Conservation (phyloP, 176 grass and related monocot genomes). For the Triticum timopheevii region DNA sequence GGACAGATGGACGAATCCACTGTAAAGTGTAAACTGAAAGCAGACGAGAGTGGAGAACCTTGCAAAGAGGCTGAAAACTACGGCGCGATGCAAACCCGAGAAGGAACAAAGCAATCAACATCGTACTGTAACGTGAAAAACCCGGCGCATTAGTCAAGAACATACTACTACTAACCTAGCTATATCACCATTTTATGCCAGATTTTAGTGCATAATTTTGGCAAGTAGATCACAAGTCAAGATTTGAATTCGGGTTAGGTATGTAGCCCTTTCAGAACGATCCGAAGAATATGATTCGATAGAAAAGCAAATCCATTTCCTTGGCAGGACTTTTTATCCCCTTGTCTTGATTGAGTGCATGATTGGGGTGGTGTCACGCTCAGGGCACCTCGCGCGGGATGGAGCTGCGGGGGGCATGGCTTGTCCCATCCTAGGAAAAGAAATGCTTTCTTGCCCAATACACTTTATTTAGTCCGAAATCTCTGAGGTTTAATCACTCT, state of each 20-base stretch:
- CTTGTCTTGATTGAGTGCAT: background rate
- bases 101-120: background rate
- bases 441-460: background rate
- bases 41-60: background rate
- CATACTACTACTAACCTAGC: background rate
- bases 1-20: background rate
- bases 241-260: too few relatives aligned
- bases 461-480: slow-evolving; percentile 14
- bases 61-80: background rate
- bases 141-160: background rate
- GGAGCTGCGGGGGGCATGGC: slow-evolving; percentile 6
- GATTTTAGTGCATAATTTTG: too few relatives aligned
- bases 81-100: background rate
- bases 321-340: slow-evolving; percentile 12
- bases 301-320: background rate
- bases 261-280: background rate
- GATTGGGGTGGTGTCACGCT: background rate
- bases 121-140: background rate
- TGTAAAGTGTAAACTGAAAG: background rate
- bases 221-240: too few relatives aligned
- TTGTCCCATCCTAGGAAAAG: slow-evolving; percentile 28
- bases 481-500: slow-evolving; percentile 3
- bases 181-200: too few relatives aligned
- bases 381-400: background rate
- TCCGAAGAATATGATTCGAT: slow-evolving; percentile 16